Base-by-base conservation (phyloP, 768 basidiomycete genomes). In the Tephrocybe sp. region DNA sequence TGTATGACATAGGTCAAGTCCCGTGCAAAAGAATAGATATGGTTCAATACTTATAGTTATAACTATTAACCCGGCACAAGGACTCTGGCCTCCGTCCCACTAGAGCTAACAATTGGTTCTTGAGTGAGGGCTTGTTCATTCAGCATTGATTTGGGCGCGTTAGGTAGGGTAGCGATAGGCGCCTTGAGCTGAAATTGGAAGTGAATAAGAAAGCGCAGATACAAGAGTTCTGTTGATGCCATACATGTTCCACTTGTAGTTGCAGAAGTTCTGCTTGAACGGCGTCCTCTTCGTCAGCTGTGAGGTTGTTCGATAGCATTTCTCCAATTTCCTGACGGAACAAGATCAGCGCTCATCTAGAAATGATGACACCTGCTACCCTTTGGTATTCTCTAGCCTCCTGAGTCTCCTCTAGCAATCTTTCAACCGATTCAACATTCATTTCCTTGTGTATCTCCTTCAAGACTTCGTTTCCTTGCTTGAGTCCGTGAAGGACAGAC, bases 401-500 rank as follows among this genome's bases (percentile, higher is more conserved):
- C 3, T 82, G 81, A 0, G 95, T 97, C 69, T 97, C 92, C 57
- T 88, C 92, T 73, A 99, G 77, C 45, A 98, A 72, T 63, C 83
- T 89, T 77, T 98, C 96, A n/a, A 98, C 95, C 53, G 75, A 84
- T 66, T 97, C 93, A 8, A 93, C 60, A 59, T 85, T 92, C 83
- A 99, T 84, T 67, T 98, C 93, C 60, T 85, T 85, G 67, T 99
- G 94, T 13, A 99, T 88, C 68, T 97, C 85, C 66, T 89, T 92
- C 39, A 99, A 74, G 1, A 98, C 93, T 26, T 89, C 87, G 59
- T 89, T 98, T 2, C 97, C 97, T 70, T 94, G 92, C 66, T 92
- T 83, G 39, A 99, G 71, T 7, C 96, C 97, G 65, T 92, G 92
- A 31, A 98, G 63, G 9, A 99, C 90, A 2, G 94, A 93, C 39